Conservation (phyloP, 2,329 filamentous ascomycete species). For the Dryadomyces sulphureus region DNA sequence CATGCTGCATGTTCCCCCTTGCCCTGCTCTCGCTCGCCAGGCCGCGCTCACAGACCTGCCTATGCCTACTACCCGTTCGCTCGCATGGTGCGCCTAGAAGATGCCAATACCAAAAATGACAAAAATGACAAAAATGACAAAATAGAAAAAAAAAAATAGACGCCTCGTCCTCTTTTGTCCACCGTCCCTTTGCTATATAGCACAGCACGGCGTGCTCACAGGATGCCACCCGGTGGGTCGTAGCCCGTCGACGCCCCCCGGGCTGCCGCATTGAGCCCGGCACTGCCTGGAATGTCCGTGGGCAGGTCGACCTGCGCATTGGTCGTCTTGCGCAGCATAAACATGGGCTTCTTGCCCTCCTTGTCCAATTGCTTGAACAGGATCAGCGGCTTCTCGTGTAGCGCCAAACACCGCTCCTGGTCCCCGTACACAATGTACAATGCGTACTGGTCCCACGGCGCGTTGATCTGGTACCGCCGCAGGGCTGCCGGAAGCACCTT, state of each 20-base stretch:
- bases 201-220: slow-evolving; percentile 18
- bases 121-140: neutral
- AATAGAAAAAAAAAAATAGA: neutral
- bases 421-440: slow-evolving; percentile 98
- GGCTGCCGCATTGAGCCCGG: slow-evolving; percentile 29
- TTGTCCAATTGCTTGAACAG: slow-evolving; percentile 95
- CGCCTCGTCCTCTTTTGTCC: neutral
- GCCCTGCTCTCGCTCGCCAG: too few species aligned
- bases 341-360: slow-evolving; percentile 97
- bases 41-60: too few species aligned
- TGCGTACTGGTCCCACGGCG: slow-evolving; percentile 93
- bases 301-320: slow-evolving; percentile 31
- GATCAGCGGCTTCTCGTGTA: slow-evolving; percentile 88
- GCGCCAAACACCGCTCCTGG: slow-evolving; percentile 80
- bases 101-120: neutral
- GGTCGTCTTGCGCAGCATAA: slow-evolving; percentile 72
- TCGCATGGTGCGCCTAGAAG: too few species aligned
- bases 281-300: slow-evolving; percentile 35
- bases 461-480: slow-evolving; percentile 97
- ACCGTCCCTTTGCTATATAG: neutral
- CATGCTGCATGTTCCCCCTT: too few species aligned
- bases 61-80: too few species aligned
- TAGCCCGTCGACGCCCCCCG: slow-evolving; percentile 33
- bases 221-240: slow-evolving; percentile 46
- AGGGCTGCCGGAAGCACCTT: slow-evolving; percentile 91